Evolutionary conservation across 2,329 filamentous ascomycete genomes (phyloP).

Genomic region (Pleurostoma richardsiae): DNA sequence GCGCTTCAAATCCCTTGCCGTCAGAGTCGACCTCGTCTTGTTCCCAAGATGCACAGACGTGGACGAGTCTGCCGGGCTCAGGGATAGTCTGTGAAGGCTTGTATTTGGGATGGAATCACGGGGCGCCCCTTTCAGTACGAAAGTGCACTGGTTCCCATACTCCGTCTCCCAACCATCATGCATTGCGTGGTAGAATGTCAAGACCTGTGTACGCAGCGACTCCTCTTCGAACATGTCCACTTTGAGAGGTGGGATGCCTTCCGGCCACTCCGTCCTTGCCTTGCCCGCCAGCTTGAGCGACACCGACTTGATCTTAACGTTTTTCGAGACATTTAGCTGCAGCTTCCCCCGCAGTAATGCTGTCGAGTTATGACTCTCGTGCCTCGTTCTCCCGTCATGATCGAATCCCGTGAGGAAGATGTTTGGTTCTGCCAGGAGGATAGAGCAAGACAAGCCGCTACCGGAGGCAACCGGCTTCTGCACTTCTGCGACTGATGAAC

Average conservation of each 20-base stretch:
- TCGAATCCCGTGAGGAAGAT: constrained; percentile 77
- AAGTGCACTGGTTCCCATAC: constrained; percentile 60
- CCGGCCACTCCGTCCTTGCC: constrained; percentile 91
- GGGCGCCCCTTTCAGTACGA: constrained; percentile 34
- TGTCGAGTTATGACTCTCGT: constrained; percentile 57
- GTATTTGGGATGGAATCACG: constrained; percentile 26
- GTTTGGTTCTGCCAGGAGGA: constrained; percentile 73
- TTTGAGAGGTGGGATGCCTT: constrained; percentile 87
- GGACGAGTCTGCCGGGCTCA: constrained; percentile 20
- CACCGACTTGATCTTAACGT: constrained; percentile 87
- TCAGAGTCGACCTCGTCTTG: constrained; percentile 23
- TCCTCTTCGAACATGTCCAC: constrained; percentile 79
- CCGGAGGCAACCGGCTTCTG: constrained; percentile 75
- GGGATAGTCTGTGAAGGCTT: constrained; percentile 15
- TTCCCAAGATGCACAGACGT: constrained; percentile 22
- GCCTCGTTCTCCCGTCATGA: constrained; percentile 53
- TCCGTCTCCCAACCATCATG: constrained; percentile 56
- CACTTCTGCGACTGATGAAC: constrained; percentile 46
- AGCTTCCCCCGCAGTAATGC: constrained; percentile 83
- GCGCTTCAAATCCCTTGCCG: constrained; percentile 53
- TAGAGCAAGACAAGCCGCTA: constrained; percentile 69
- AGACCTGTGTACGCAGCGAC: constrained; percentile 79
- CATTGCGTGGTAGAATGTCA: constrained; percentile 86
- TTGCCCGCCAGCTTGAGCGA: constrained; percentile 81
- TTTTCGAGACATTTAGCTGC: constrained; percentile 77